phyloP scores from a whole-genome alignment of 1,284 basidiomycete species.

The Inonotus obliquus region DNA sequence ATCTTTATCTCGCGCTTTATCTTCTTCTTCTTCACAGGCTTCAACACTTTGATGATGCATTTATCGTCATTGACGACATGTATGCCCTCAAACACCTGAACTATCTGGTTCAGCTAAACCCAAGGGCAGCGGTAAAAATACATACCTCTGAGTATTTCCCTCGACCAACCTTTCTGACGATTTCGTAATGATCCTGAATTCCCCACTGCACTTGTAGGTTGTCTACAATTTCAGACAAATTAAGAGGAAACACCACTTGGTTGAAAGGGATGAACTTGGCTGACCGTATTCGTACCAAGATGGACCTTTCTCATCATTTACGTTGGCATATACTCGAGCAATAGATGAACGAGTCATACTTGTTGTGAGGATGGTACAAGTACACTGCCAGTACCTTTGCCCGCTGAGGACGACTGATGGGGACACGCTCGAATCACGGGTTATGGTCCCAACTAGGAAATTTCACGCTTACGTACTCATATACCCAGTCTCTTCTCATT shows the following conservation, averaged over 20 bases:
- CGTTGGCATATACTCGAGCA: conserved; percentile 46
- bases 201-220: conserved; percentile 73
- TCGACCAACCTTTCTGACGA: conserved; percentile 72
- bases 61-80: conserved; percentile 76
- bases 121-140: neutral
- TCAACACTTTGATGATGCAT: conserved; percentile 87
- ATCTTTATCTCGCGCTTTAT: conserved; percentile 94
- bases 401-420: neutral
- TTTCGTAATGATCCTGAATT: conserved; percentile 75
- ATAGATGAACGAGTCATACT: conserved; percentile 24
- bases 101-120: neutral
- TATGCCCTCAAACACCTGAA: conserved; percentile 79
- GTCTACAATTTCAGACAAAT: conserved; percentile 40
- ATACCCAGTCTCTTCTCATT: no score
- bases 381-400: no score
- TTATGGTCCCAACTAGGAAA: neutral
- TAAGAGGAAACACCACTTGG: neutral
- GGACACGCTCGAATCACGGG: neutral
- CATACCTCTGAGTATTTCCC: conserved; percentile 76
- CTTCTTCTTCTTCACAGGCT: conserved; percentile 90
- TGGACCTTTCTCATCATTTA: conserved; percentile 41
- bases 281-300: conserved; percentile 50
- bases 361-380: no score
- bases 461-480: neutral
- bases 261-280: conserved; percentile 17